Conservation (phyloP, 2,329 filamentous ascomycete species). For the Podosphaera leucotricha region DNA sequence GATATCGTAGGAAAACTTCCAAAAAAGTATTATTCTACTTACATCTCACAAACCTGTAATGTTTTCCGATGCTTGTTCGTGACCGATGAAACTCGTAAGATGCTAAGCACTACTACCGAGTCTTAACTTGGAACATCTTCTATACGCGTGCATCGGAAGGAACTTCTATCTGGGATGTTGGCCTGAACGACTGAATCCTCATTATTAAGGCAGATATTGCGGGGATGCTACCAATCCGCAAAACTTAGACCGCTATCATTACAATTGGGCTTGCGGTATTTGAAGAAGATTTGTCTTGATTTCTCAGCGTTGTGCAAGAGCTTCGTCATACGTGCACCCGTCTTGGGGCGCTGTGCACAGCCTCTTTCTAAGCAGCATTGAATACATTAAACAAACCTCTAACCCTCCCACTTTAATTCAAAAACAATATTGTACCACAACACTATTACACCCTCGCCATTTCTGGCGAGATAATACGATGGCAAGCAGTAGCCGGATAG, state of each 20-base stretch:
- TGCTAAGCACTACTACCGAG: no score
- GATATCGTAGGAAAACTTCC: neutral
- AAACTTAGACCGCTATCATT: neutral
- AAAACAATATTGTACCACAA: neutral
- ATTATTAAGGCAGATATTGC: neutral
- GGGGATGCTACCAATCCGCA: neutral
- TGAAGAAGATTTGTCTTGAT: neutral
- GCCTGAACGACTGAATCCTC: neutral
- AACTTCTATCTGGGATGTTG: neutral
- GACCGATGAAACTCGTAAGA: neutral
- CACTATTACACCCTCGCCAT: constrained; percentile 13
- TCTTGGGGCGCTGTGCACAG: neutral
- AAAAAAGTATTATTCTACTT: neutral
- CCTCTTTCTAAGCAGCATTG: neutral
- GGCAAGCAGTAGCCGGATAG: constrained; percentile 24
- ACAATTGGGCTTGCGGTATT: neutral
- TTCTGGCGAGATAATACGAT: constrained; percentile 17
- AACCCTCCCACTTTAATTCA: neutral
- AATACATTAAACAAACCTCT: neutral
- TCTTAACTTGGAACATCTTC: no score
- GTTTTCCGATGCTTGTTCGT: neutral
- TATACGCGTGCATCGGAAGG: no score
- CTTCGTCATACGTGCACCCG: constrained; percentile 1
- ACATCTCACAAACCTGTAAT: neutral
- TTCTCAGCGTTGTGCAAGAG: neutral